phyloP scores from a whole-genome alignment of 2,329 filamentous ascomycete genomes.

The Phyllosticta paracitricarpa region DNA sequence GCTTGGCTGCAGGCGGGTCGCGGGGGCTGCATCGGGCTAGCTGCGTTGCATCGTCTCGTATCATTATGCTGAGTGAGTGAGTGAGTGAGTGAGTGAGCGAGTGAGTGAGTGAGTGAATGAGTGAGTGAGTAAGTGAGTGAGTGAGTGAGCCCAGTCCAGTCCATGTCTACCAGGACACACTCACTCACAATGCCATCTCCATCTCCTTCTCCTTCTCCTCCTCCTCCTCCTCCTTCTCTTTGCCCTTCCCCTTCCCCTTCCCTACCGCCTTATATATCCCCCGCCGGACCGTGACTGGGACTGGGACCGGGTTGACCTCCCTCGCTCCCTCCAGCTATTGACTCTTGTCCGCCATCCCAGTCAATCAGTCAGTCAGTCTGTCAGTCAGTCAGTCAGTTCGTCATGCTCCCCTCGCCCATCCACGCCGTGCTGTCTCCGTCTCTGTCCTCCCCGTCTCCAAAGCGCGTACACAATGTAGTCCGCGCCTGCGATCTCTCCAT shows the following conservation, averaged over 20 bases:
- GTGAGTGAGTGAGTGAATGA: no score
- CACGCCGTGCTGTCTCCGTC: slow-evolving; percentile 26
- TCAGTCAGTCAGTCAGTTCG: not conserved
- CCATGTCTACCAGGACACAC: no score
- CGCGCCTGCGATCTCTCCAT: slow-evolving; percentile 34
- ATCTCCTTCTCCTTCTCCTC: no score
- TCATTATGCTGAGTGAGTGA: not conserved
- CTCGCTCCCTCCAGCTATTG: not conserved
- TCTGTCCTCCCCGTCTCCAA: slow-evolving; percentile 17
- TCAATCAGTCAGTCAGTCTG: not conserved
- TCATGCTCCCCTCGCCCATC: slow-evolving; percentile 30
- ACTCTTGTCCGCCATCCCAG: not conserved
- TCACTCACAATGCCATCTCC: no score
- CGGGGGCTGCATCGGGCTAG: slow-evolving; percentile 1
- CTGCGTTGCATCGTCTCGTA: slow-evolving; percentile 10
- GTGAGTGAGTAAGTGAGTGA: no score
- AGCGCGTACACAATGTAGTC: slow-evolving; percentile 27
- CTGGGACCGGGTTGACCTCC: no score
- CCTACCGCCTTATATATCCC: no score
- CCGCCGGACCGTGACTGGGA: no score
- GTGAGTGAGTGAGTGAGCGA: no score
- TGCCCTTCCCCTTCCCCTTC: no score
- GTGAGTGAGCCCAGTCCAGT: no score
- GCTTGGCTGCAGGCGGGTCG: not conserved
- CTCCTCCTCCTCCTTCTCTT: no score